Percentiles rank a stretch among this genome's conserved stretches.
Evolutionary conservation across 768 basidiomycete species (phyloP).

Genomic region (Macrolepiota fuliginosa): DNA sequence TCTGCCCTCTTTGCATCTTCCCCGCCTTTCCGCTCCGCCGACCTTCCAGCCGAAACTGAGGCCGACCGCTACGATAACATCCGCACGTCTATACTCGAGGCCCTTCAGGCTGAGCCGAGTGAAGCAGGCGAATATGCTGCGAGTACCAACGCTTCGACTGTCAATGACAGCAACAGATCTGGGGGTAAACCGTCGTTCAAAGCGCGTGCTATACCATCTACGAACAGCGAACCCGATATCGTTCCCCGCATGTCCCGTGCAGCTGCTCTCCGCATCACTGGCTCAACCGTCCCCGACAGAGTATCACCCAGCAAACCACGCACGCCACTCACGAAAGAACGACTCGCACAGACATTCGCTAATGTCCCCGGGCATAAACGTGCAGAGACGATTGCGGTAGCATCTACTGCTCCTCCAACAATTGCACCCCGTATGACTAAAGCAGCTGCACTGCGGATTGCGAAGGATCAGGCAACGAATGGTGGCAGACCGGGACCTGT

Average conservation of each 20-base stretch:
- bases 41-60: slow-evolving; percentile 46
- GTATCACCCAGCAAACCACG: slow-evolving; percentile 44
- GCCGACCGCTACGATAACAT: slow-evolving; percentile 32
- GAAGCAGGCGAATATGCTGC: slow-evolving; percentile 36
- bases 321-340: slow-evolving; percentile 57
- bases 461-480: slow-evolving; percentile 30
- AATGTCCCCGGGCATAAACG: slow-evolving; percentile 86
- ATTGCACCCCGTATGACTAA: slow-evolving; percentile 76
- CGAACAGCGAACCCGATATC: slow-evolving; percentile 63
- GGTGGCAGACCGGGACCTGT: neutral
- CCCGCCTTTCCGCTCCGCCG: slow-evolving; percentile 71
- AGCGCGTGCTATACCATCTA: slow-evolving; percentile 66
- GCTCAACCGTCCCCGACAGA: slow-evolving; percentile 38
- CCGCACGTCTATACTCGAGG: slow-evolving; percentile 42
- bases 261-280: slow-evolving; percentile 65
- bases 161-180: slow-evolving; percentile 36
- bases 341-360: slow-evolving; percentile 60
- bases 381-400: slow-evolving; percentile 60
- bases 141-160: slow-evolving; percentile 45
- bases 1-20: slow-evolving; percentile 77
- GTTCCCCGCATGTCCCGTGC: slow-evolving; percentile 75
- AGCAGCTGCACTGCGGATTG: slow-evolving; percentile 69
- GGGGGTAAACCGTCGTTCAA: slow-evolving; percentile 55
- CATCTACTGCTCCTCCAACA: slow-evolving; percentile 69
- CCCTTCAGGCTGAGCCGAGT: slow-evolving; percentile 36